phyloP scores from a whole-genome alignment of 1,139 yeast species.

The Oligophagozyma castellii region DNA sequence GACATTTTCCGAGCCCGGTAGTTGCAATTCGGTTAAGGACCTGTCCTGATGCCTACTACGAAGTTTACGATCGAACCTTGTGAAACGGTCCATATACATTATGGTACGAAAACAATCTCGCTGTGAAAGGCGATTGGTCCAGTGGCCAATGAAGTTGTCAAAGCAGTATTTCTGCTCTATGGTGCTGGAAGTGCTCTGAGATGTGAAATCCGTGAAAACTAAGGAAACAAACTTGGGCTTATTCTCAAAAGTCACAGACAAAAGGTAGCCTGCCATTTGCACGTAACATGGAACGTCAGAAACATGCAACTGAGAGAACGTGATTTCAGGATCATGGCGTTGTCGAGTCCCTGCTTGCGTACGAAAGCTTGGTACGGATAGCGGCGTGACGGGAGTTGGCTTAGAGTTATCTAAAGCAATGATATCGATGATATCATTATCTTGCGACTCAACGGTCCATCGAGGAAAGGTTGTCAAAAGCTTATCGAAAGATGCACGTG shows the following conservation, averaged over 20 bases:
- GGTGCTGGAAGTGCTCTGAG: slow-evolving; percentile 3
- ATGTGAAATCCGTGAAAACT: slow-evolving; percentile 16
- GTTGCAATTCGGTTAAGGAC: slow-evolving; percentile 6
- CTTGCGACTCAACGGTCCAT: no score
- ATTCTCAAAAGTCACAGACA: slow-evolving; percentile 10
- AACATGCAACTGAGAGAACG: no score
- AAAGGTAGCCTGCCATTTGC: slow-evolving; percentile 12
- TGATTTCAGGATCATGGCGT: no score
- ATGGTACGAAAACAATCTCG: slow-evolving; percentile 10
- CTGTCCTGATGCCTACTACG: slow-evolving; percentile 4
- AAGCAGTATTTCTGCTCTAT: slow-evolving; percentile 11
- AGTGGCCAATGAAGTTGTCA: slow-evolving; percentile 11
- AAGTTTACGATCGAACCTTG: slow-evolving; percentile 6
- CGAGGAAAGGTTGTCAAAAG: no score
- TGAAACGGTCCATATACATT: slow-evolving; percentile 10
- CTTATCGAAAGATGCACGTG: no score
- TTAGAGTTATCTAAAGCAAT: no score
- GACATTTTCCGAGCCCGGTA: slow-evolving; percentile 10
- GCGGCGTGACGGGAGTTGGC: no score
- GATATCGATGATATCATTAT: no score
- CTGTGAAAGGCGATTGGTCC: slow-evolving; percentile 6
- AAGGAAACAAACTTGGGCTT: slow-evolving; percentile 6
- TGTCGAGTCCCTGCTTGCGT: no score
- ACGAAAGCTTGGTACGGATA: no score
- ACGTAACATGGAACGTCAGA: no score